These are phyloP conservation scores for Tetrahymena thermophila DNA, from an alignment of 73 alveolate genomes.

Conservation along the genomic window DNA sequence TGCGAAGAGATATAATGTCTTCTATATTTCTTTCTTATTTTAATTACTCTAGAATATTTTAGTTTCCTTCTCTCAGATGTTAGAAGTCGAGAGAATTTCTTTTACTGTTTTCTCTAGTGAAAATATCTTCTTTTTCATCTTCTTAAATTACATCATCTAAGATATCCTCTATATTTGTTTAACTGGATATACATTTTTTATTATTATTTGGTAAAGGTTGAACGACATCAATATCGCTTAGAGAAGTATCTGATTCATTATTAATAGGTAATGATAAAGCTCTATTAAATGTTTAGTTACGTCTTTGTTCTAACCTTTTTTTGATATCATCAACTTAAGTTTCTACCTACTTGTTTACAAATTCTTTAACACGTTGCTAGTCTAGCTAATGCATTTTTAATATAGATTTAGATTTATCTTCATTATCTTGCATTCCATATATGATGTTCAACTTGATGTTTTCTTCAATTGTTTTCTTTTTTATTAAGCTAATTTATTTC, in stretches of 20 bases:
- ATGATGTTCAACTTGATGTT: not conserved
- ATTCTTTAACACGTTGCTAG: not conserved
- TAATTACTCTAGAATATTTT: not conserved
- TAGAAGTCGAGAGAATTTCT: not conserved
- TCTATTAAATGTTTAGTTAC: not conserved
- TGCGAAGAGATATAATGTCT: not conserved
- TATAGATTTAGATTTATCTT: not conserved
- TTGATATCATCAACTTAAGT: not conserved
- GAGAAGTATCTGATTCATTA: not conserved
- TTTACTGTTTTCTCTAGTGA: not conserved
- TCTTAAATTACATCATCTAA: not conserved
- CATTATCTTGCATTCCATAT: not conserved
- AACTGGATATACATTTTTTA: not conserved
- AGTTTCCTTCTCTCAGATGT: not conserved
- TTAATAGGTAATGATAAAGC: not conserved
- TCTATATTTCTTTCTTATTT: not conserved
- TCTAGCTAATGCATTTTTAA: not conserved
- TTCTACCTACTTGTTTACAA: not conserved
- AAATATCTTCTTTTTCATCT: not conserved
- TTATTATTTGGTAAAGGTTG: not conserved
- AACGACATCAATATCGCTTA: not conserved
- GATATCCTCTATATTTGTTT: not conserved
- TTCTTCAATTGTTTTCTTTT: not conserved
- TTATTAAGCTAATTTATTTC: not conserved
- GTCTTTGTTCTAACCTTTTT: not conserved